Evolutionary conservation across 768 basidiomycete genomes (phyloP), one percentile per base, ranked within the genome.

Genomic region (Trametes cubensis): DNA sequence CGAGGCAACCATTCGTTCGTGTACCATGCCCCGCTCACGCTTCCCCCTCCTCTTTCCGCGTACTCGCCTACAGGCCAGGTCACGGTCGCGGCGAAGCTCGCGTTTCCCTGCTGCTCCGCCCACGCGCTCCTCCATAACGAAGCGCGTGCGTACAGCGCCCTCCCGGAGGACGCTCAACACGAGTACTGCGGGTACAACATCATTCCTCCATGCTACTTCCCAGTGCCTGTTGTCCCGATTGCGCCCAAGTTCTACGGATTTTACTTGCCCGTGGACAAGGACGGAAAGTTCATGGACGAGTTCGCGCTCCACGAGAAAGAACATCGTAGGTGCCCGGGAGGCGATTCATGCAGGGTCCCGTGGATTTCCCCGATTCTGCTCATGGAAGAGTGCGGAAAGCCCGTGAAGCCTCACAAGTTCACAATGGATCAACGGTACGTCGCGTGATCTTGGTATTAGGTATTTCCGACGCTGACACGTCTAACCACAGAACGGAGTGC

Each of bases 211-310:
- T 57, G 83, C 5, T 71, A 73, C 25, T 66, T 78, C 63, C 80
- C 83, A 0, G 77, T 80, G 0, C 82, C 83, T 2, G 73, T 80
- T 5, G 73, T 76, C 4, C 78, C 87, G 0, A 52, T 87, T 47
- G 81, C 85, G 3, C 87, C 87, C 0, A 85, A 86, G 68, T 88
- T 82, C 70, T 88, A 83, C 64, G 87, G 88, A 1, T 85, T 83
- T 69, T 88, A 87, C 65, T 69, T 64, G 0, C 76, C 76, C 0
- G 53, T 62, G 1, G 40, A 56, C 4, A 65, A 70, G 14, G 42
- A 52, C 20, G 60, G 60, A 5, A 39, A 55, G 26, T 17, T 51
- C 3, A 28, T 44, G 28, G 25, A 20, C 18, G 25, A 55, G 38
- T 14, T 60, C 6, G 23, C 21, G 7, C 5, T 20, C 1, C 34